These are phyloP conservation scores for Ceratobasidium sp. DNA, from an alignment of 1,284 basidiomycete species.

Conservation along the genomic window DNA sequence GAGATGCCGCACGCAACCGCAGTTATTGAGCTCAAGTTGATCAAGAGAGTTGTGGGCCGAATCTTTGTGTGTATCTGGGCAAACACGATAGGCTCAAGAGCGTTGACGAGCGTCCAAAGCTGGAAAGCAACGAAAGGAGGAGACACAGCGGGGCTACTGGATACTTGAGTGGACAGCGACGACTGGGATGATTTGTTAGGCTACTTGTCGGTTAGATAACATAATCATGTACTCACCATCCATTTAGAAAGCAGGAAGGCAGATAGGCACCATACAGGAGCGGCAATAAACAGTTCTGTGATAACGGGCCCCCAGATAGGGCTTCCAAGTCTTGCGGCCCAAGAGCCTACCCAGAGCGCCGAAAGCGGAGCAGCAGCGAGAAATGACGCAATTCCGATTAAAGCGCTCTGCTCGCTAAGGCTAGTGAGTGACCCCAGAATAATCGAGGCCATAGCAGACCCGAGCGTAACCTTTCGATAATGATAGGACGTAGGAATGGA, in stretches of 20 bases:
- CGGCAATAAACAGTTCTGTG: conserved; percentile 66
- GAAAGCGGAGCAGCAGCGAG: conserved; percentile 68
- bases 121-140: conserved; percentile 33
- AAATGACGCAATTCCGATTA: conserved; percentile 58
- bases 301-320: conserved; percentile 67
- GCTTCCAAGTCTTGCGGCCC: conserved; percentile 63
- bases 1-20: conserved; percentile 16
- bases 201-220: neutral
- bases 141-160: conserved; percentile 37
- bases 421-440: conserved; percentile 55
- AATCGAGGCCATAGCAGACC: conserved; percentile 54
- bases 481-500: conserved; percentile 61
- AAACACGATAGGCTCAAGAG: conserved; percentile 28
- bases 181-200: neutral
- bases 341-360: conserved; percentile 69
- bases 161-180: conserved; percentile 43
- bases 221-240: conserved; percentile 56
- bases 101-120: conserved; percentile 37
- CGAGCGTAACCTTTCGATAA: conserved; percentile 60
- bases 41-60: conserved; percentile 5
- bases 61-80: conserved; percentile 46
- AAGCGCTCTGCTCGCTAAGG: conserved; percentile 48
- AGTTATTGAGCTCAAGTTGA: conserved; percentile 10
- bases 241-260: conserved; percentile 59
- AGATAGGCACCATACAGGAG: conserved; percentile 64